Conservation (phyloP, 768 basidiomycete genomes). For the Hortiboletus flavorubellus region DNA sequence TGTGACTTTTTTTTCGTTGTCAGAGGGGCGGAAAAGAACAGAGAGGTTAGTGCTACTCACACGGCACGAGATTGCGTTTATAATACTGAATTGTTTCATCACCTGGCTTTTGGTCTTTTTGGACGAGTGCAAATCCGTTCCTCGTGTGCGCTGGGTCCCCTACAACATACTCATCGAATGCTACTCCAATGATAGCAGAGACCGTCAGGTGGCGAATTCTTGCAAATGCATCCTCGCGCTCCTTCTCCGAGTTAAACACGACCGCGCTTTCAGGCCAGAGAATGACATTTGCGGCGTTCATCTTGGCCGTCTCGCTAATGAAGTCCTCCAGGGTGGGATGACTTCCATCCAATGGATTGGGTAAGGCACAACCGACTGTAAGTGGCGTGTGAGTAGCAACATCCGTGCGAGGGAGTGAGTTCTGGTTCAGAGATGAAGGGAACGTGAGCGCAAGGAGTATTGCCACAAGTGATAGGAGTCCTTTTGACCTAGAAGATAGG, state of each 20-base stretch:
- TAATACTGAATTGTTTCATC: constrained; percentile 55
- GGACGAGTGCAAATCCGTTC: constrained; percentile 65
- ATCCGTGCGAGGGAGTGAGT: constrained; percentile 38
- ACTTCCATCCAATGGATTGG: constrained; percentile 41
- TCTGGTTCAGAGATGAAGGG: constrained; percentile 51
- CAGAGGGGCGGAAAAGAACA: not conserved
- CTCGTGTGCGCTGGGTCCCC: constrained; percentile 42
- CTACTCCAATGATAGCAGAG: constrained; percentile 57
- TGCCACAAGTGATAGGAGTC: constrained; percentile 35
- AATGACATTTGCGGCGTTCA: constrained; percentile 52
- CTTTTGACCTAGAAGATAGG: constrained; percentile 23
- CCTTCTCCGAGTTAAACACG: constrained; percentile 49
- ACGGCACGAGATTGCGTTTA: constrained; percentile 74
- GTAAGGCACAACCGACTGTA: constrained; percentile 65
- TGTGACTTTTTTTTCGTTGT: constrained; percentile 48
- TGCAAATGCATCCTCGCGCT: constrained; percentile 48
- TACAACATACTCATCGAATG: constrained; percentile 60
- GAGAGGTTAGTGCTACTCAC: constrained; percentile 41
- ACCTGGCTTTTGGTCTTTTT: constrained; percentile 32
- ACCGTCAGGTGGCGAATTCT: constrained; percentile 33
- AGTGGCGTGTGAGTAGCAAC: constrained; percentile 48
- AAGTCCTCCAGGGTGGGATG: constrained; percentile 55
- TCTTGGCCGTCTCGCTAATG: constrained; percentile 51
- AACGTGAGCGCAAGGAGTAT: constrained; percentile 45
- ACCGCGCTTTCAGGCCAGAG: constrained; percentile 85